A percentile compares a stretch with the other conserved stretches of the same genome.
Evolutionary conservation across 257 asterid species (phyloP).

Genomic region (Solanum pennellii): DNA sequence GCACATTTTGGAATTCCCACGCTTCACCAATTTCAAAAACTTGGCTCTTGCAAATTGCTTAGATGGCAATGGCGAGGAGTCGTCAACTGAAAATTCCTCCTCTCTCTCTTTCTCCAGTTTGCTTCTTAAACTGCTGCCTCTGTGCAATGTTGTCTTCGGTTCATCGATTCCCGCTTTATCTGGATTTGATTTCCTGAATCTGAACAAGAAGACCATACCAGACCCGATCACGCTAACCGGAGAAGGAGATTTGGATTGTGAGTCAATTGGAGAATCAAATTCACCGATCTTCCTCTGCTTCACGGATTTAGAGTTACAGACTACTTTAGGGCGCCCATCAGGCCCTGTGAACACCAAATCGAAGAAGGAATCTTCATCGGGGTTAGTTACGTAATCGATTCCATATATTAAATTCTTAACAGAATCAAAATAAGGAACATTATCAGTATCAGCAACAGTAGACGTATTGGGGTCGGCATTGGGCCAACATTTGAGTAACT

Average conservation of each 20-base stretch:
- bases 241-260: conserved; percentile 17
- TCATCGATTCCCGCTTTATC: conserved; percentile 16
- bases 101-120: neutral
- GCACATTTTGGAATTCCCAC: conserved; percentile 35
- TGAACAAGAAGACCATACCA: conserved; percentile 23
- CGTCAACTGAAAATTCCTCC: conserved; percentile 5
- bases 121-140: neutral
- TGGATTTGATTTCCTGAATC: conserved; percentile 39
- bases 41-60: conserved; percentile 18
- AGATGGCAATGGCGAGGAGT: neutral
- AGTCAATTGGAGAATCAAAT: neutral
- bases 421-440: neutral
- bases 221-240: conserved; percentile 10
- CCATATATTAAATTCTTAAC: neutral
- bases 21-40: conserved; percentile 50
- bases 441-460: neutral
- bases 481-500: conserved; percentile 20
- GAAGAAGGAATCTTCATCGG: conserved; percentile 57
- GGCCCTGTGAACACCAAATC: conserved; percentile 55
- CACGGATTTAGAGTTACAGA: neutral
- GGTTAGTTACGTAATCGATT: neutral
- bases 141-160: conserved; percentile 7
- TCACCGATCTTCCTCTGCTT: neutral
- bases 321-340: neutral
- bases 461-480: neutral